phyloP scores from a whole-genome alignment of 495 filamentous ascomycete genomes.

The Hypoxylon fragiforme region DNA sequence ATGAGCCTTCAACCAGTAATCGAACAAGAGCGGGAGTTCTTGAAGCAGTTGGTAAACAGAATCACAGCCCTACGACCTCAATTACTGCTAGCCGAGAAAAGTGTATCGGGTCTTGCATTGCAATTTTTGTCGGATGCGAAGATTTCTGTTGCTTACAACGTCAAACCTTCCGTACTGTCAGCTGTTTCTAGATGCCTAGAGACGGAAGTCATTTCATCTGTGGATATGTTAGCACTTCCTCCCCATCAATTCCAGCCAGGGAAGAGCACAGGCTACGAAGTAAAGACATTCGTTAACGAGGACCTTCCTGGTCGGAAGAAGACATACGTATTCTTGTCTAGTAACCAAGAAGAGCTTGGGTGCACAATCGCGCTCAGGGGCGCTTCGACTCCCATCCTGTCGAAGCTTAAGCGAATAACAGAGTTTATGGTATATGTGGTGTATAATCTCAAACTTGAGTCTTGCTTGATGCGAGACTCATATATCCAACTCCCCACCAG shows the following conservation, averaged over 20 bases:
- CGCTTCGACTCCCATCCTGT: constrained; percentile 66
- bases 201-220: constrained; percentile 88
- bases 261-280: constrained; percentile 81
- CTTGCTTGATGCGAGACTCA: constrained; percentile 93
- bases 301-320: constrained; percentile 75
- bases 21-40: constrained; percentile 92
- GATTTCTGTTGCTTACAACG: constrained; percentile 91
- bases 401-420: constrained; percentile 87
- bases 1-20: constrained; percentile 99
- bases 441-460: constrained; percentile 96
- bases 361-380: constrained; percentile 96
- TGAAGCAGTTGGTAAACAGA: constrained; percentile 89
- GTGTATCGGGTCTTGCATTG: constrained; percentile 87
- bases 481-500: constrained; percentile 83
- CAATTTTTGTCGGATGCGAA: constrained; percentile 84
- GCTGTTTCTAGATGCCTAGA: constrained; percentile 90
- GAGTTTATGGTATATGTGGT: constrained; percentile 99
- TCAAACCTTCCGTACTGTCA: constrained; percentile 92
- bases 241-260: constrained; percentile 64
- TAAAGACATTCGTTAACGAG: constrained; percentile 88
- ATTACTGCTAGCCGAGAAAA: constrained; percentile 83
- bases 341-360: constrained; percentile 87
- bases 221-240: constrained; percentile 90
- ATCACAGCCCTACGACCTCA: constrained; percentile 84
- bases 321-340: constrained; percentile 94